Evolutionary conservation across 129 eudicot species (phyloP).

Genomic region (Chrysanthemum seticuspe): DNA sequence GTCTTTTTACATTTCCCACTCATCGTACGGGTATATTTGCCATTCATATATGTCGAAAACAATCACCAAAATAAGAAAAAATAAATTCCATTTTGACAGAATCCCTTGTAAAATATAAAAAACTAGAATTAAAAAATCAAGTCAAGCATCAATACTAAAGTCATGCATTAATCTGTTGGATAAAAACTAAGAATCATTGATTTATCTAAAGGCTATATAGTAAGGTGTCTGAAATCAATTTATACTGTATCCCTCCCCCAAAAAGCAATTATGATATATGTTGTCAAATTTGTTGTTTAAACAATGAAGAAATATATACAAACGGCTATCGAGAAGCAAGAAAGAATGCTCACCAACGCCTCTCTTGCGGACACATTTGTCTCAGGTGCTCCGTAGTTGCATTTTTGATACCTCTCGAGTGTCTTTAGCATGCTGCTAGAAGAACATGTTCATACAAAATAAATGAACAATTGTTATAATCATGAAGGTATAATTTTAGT

Average conservation of each 20-base stretch:
- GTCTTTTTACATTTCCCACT: too few species aligned
- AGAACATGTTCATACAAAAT: slow-evolving; percentile 13
- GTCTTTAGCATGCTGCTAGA: slow-evolving; percentile 88
- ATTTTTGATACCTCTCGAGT: slow-evolving; percentile 85
- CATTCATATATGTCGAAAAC: too few species aligned
- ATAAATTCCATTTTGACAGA: too few species aligned
- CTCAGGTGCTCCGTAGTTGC: slow-evolving; percentile 96
- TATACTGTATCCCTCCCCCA: neutral
- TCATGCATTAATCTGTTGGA: slow-evolving; percentile 10
- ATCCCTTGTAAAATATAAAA: neutral
- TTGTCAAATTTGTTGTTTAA: neutral
- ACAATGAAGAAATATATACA: neutral
- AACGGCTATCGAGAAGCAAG: too few species aligned
- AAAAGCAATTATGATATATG: neutral
- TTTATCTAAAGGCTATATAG: neutral
- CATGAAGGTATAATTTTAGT: neutral
- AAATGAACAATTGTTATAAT: neutral
- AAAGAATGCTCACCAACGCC: slow-evolving; percentile 55
- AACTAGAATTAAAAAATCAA: neutral
- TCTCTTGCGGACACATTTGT: slow-evolving; percentile 75
- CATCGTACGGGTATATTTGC: too few species aligned
- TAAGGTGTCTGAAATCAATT: neutral
- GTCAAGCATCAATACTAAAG: slow-evolving; percentile 4
- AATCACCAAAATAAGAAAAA: too few species aligned
- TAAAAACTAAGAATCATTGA: slow-evolving; percentile 9